A percentile compares a stretch with the other conserved stretches of the same genome.
phyloP scores from a whole-genome alignment of 78 protist species.

The Diacronema lutheri region DNA sequence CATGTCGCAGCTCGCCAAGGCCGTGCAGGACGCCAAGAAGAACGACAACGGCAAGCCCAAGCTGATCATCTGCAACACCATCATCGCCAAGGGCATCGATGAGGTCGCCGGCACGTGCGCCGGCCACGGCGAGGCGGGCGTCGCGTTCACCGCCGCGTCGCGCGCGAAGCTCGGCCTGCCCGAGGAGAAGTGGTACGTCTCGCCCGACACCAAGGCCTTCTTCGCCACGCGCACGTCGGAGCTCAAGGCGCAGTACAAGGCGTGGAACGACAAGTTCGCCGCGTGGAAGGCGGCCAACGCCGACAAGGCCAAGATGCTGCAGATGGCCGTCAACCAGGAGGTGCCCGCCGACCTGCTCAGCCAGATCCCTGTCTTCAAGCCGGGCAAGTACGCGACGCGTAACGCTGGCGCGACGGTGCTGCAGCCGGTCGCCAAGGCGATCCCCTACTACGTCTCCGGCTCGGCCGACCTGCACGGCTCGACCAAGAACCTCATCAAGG shows the following conservation, averaged over 20 bases:
- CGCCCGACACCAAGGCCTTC: constrained; percentile 38
- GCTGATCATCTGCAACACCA: constrained; percentile 54
- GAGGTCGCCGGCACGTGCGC: constrained; percentile 63
- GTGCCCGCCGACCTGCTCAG: constrained; percentile 16
- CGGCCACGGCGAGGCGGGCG: constrained; percentile 70
- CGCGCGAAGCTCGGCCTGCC: constrained; percentile 47
- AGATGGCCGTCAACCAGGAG: neutral
- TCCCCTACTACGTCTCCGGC: constrained; percentile 63
- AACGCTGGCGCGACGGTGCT: constrained; percentile 22
- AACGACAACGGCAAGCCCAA: constrained; percentile 53
- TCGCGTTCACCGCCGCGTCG: neutral
- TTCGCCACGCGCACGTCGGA: constrained; percentile 18
- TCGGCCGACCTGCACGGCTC: constrained; percentile 69
- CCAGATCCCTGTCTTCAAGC: constrained; percentile 10
- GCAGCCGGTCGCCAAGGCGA: constrained; percentile 33
- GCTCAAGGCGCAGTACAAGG: constrained; percentile 16
- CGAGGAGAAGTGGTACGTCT: constrained; percentile 47
- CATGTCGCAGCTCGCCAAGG: constrained; percentile 30
- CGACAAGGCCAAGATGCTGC: constrained; percentile 24
- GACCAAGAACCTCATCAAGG: constrained; percentile 52
- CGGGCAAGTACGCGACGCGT: constrained; percentile 32
- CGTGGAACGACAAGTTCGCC: constrained; percentile 19
- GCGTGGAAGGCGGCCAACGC: constrained; percentile 47
- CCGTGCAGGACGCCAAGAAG: constrained; percentile 35
- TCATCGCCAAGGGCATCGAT: constrained; percentile 57